Evolutionary conservation across 2,329 filamentous ascomycete genomes (phyloP), one percentile per base, ranked within the genome.

Genomic region (Pseudogymnoascus verrucosus): DNA sequence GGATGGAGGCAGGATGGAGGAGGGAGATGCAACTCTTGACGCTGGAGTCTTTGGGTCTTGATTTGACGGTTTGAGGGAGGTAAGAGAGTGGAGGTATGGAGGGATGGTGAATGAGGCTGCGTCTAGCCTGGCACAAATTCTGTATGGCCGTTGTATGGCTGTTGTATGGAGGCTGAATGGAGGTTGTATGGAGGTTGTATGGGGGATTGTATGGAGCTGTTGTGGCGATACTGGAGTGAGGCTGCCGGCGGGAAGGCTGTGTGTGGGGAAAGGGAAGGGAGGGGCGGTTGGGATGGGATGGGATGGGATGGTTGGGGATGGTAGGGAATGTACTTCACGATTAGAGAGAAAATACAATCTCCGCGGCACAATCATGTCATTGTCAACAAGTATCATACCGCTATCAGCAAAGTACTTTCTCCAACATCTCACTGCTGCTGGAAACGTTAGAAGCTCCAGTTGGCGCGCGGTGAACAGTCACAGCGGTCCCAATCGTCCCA

Each of bases 1-100:
- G 51, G 51, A 34, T 57, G 51, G 51, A 57, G 51, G 51, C 51
- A 57, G 51, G 51, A 34, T 57, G 51, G 51, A 57, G 51, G 51
- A 57, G 14, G 23, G 44, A 54, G 26, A 57, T 36, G 51, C 16
- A 36, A 34, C 51, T 14, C 16, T 21, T 26, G 21, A 51, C 28
- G 10, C 51, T 57, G 6, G 39, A n/a, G 37, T 39, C 16, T 42
- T 42, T 42, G 39, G n/a, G 8, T 39, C 10, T 21, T 44, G 40
- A 2, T 23, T 23, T 23, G 21, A 23, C 21, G 4, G 14, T 3
- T 54, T 28, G 47, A 28, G 23, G 47, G 14, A 28, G 14, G 5
- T 3, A 14, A 47, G 39, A 39, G 16, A 3, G 7, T 26, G 42
- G 21, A 10, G 6, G 12, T 8, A 19, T 34, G 47, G 28, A 57